Evolutionary conservation across 352 stramenopile species (phyloP).

Genomic region (Blastocystis sp.): DNA sequence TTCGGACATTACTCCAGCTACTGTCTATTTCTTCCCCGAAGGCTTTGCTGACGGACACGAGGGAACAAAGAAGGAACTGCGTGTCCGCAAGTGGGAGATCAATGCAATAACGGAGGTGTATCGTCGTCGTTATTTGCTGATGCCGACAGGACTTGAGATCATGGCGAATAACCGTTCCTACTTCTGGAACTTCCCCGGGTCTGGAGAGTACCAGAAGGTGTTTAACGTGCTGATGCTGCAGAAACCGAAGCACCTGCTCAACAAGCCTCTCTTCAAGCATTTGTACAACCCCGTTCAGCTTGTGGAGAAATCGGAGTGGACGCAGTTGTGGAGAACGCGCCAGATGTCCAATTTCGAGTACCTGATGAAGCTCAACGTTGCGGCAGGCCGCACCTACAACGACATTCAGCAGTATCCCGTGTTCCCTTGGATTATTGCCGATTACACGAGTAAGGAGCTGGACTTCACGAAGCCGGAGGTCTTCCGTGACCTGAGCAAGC

Average conservation of each 20-base stretch:
- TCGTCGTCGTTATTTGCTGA: constrained; percentile 38
- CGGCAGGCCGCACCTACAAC: constrained; percentile 86
- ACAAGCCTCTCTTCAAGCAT: constrained; percentile 28
- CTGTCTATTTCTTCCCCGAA: constrained; percentile 51
- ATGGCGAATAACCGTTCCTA: constrained; percentile 32
- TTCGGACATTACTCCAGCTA: constrained; percentile 15
- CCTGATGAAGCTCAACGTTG: constrained; percentile 88
- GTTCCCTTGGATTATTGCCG: constrained; percentile 91
- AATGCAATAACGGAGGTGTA: constrained; percentile 52
- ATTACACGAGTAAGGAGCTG: constrained; percentile 82
- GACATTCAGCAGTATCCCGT: constrained; percentile 89
- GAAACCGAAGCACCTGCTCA: background rate
- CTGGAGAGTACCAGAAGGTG: constrained; percentile 38
- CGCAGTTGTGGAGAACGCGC: constrained; percentile 70
- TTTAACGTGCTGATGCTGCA: constrained; percentile 46
- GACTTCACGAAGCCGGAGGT: constrained; percentile 78
- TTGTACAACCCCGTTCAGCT: constrained; percentile 31
- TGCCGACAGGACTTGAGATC: constrained; percentile 47
- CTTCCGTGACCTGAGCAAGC: constrained; percentile 89
- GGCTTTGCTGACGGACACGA: constrained; percentile 45
- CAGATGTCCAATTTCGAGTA: constrained; percentile 95
- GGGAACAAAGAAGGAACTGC: constrained; percentile 43
- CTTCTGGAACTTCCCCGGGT: constrained; percentile 39
- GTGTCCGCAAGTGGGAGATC: constrained; percentile 27
- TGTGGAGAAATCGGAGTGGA: constrained; percentile 52